These are phyloP conservation scores for Gynandropsis gynandra DNA, from an alignment of 345 rosid species.

Conservation along the genomic window DNA sequence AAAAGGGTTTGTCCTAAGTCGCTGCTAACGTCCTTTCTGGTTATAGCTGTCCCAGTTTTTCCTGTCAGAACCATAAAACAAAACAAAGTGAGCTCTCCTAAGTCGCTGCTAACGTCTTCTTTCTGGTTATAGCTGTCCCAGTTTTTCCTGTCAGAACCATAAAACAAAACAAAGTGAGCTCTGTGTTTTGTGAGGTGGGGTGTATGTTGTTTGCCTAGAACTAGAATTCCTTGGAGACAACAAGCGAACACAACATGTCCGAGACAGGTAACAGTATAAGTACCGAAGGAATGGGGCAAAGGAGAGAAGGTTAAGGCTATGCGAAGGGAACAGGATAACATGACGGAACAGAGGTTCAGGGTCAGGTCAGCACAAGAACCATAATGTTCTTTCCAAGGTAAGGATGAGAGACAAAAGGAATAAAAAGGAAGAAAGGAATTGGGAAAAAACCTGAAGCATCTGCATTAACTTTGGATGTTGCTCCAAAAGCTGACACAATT, in stretches of 20 bases:
- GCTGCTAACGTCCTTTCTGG: conserved; percentile 3
- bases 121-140: conserved; percentile 55
- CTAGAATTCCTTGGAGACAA: too few relatives aligned
- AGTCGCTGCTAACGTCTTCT: neutral
- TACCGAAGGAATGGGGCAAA: too few relatives aligned
- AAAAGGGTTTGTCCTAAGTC: too few relatives aligned
- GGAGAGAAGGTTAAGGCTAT: too few relatives aligned
- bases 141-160: conserved; percentile 53
- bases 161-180: conserved; percentile 17
- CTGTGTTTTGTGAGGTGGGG: too few relatives aligned
- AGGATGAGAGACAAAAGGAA: neutral
- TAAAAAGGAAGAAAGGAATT: conserved; percentile 1
- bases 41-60: conserved; percentile 69
- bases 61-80: conserved; percentile 43
- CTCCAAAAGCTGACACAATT: conserved; percentile 96
- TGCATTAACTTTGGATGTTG: conserved; percentile 94
- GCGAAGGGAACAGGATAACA: too few relatives aligned
- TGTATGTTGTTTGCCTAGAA: too few relatives aligned
- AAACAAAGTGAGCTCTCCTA: conserved; percentile 13
- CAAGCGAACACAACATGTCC: conserved; percentile 10
- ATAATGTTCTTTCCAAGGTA: too few relatives aligned
- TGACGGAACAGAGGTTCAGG: neutral
- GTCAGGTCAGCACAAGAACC: too few relatives aligned
- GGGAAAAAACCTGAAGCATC: conserved; percentile 80
- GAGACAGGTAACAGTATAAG: too few relatives aligned